A percentile compares a stretch with the other conserved stretches of the same genome.
These are phyloP conservation scores for Myochromella boudieri DNA, from an alignment of 768 basidiomycete genomes.

Conservation along the genomic window DNA sequence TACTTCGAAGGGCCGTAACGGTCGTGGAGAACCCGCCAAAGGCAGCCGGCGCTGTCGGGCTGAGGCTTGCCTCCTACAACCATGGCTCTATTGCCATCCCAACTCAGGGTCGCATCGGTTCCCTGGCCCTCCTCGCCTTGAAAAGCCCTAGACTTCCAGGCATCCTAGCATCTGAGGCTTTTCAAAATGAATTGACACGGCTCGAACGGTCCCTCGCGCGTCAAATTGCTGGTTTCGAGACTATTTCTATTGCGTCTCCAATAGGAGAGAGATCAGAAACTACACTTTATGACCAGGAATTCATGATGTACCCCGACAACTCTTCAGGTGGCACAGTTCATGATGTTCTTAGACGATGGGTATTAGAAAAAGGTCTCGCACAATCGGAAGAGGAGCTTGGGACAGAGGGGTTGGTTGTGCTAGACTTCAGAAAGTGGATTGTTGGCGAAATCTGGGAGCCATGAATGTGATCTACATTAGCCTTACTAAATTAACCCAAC, in stretches of 20 bases:
- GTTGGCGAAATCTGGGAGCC: conserved; percentile 43
- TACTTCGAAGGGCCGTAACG: conserved; percentile 58
- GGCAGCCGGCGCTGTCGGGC: conserved; percentile 34
- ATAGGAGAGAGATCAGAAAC: conserved; percentile 38
- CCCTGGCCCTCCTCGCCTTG: conserved; percentile 55
- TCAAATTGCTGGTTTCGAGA: conserved; percentile 84
- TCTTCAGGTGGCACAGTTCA: conserved; percentile 38
- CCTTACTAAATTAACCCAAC: neutral
- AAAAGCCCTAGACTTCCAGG: conserved; percentile 45
- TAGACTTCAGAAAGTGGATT: conserved; percentile 67
- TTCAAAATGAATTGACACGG: conserved; percentile 54
- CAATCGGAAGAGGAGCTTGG: conserved; percentile 23
- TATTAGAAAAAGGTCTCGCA: conserved; percentile 43
- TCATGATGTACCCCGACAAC: conserved; percentile 71
- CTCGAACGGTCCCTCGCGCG: conserved; percentile 78
- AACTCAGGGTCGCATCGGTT: conserved; percentile 57
- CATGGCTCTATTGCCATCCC: conserved; percentile 55
- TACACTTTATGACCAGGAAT: conserved; percentile 70
- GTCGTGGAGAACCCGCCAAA: conserved; percentile 40
- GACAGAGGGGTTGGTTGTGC: conserved; percentile 39
- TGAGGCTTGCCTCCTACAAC: conserved; percentile 55
- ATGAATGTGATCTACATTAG: neutral
- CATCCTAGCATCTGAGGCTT: conserved; percentile 44
- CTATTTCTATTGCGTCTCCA: conserved; percentile 43
- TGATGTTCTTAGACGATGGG: conserved; percentile 56